Percentiles rank a stretch among this genome's conserved stretches.
Evolutionary conservation across 768 basidiomycete genomes (phyloP).

Genomic region (Termitomyces sp.): DNA sequence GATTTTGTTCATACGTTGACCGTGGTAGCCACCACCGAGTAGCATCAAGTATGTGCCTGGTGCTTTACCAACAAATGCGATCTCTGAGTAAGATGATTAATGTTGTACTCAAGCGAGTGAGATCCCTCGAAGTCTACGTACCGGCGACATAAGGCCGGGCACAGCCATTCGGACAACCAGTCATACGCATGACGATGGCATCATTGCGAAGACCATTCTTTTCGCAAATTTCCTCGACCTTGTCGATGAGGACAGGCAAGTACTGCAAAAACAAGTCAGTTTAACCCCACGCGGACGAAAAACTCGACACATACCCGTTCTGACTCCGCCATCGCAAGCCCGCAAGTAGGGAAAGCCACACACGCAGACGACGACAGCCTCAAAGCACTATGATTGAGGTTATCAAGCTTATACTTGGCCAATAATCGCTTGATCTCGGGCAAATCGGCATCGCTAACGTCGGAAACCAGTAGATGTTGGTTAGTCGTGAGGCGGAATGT

Average conservation of each 20-base stretch:
- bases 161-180: conserved; percentile 93
- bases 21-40: conserved; percentile 92
- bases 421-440: conserved; percentile 74
- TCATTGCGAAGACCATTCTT: conserved; percentile 91
- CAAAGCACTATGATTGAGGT: conserved; percentile 70
- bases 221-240: conserved; percentile 93
- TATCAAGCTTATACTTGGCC: conserved; percentile 85
- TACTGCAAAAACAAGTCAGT: conserved; percentile 45
- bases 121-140: conserved; percentile 17
- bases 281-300: not conserved
- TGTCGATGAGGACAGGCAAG: conserved; percentile 86
- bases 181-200: conserved; percentile 98
- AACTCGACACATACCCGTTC: conserved; percentile 36
- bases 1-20: conserved; percentile 94
- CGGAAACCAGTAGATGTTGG: conserved; percentile 88
- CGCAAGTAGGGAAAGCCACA: conserved; percentile 96
- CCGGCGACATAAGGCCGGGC: conserved; percentile 91
- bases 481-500: conserved; percentile 91
- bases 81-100: conserved; percentile 43
- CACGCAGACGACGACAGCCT: conserved; percentile 91
- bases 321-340: conserved; percentile 46
- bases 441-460: conserved; percentile 69
- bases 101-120: not conserved
- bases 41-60: conserved; percentile 91
- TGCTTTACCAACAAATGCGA: conserved; percentile 96